Evolutionary conservation across 2,329 filamentous ascomycete species (phyloP).

Genomic region (Macrophomina tecta): DNA sequence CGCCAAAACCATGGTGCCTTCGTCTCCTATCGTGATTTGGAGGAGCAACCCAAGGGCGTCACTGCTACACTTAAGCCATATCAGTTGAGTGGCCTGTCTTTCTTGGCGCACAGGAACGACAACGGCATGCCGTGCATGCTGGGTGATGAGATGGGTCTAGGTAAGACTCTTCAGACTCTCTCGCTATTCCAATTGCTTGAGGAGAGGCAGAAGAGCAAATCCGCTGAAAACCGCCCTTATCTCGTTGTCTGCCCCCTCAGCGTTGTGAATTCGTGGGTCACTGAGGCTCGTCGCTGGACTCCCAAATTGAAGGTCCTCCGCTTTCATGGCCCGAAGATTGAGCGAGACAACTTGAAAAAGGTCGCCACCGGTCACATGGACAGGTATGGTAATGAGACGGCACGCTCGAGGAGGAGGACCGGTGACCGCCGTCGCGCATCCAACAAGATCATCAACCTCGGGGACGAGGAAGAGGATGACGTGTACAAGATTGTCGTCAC

Average conservation of each 20-base stretch:
- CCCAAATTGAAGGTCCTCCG: slow-evolving; percentile 84
- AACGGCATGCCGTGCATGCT: slow-evolving; percentile 99
- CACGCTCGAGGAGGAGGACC: slow-evolving; percentile 86
- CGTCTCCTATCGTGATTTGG: slow-evolving; percentile 49
- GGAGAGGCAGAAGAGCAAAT: slow-evolving; percentile 73
- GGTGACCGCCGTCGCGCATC: slow-evolving; percentile 78
- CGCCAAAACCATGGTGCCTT: slow-evolving; percentile 33
- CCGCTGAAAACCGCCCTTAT: slow-evolving; percentile 80
- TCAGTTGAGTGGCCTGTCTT: slow-evolving; percentile 95
- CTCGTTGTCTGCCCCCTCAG: slow-evolving; percentile 95
- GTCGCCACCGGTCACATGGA: slow-evolving; percentile 54
- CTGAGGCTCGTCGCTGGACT: slow-evolving; percentile 98
- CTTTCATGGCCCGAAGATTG: slow-evolving; percentile 89
- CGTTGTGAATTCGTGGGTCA: slow-evolving; percentile 96
- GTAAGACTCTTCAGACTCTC: slow-evolving; percentile 98
- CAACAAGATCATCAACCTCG: slow-evolving; percentile 34
- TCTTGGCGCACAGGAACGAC: slow-evolving; percentile 99
- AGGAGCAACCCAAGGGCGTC: slow-evolving; percentile 53
- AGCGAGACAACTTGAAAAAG: slow-evolving; percentile 74
- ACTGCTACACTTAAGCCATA: slow-evolving; percentile 82
- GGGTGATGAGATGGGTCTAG: slow-evolving; percentile 98
- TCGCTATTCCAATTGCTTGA: slow-evolving; percentile 96
- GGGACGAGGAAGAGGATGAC: slow-evolving; percentile 32
- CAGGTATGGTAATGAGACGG: slow-evolving; percentile 52
- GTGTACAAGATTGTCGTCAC: slow-evolving; percentile 73